phyloP scores from a whole-genome alignment of 257 asterid genomes.

The Gynochthodes officinalis region DNA sequence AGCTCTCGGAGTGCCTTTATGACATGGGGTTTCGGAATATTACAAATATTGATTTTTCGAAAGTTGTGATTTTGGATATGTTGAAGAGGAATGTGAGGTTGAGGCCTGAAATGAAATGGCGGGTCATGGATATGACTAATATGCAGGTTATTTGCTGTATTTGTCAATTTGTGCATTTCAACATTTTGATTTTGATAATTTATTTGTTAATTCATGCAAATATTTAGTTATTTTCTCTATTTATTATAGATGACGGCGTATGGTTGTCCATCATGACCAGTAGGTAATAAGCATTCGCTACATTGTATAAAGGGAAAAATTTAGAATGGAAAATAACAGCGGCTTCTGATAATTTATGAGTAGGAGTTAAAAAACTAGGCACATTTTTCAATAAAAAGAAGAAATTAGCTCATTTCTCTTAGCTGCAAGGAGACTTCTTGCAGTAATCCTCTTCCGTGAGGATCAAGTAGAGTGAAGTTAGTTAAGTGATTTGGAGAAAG shows the following conservation, averaged over 20 bases:
- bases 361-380: not conserved
- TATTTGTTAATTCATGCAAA: not conserved
- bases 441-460: not conserved
- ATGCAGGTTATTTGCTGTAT: constrained; percentile 57
- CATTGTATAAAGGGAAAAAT: not conserved
- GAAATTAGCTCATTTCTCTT: not conserved
- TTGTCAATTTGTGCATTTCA: not conserved
- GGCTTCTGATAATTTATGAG: not conserved
- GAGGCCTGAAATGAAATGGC: constrained; percentile 92
- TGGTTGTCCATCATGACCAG: not conserved
- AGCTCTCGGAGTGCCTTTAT: constrained; percentile 75
- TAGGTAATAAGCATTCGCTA: not conserved
- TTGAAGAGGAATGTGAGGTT: constrained; percentile 63
- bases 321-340: not conserved
- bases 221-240: not conserved
- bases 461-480: not conserved
- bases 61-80: constrained; percentile 82
- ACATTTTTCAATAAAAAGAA: not conserved
- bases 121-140: constrained; percentile 89
- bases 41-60: constrained; percentile 86
- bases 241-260: not conserved
- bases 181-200: not conserved
- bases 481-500: not conserved
- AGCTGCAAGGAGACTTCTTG: not conserved
- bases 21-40: constrained; percentile 65